These are phyloP conservation scores for Jatropha podagrica DNA, from an alignment of 441 rosid genomes.

Conservation along the genomic window DNA sequence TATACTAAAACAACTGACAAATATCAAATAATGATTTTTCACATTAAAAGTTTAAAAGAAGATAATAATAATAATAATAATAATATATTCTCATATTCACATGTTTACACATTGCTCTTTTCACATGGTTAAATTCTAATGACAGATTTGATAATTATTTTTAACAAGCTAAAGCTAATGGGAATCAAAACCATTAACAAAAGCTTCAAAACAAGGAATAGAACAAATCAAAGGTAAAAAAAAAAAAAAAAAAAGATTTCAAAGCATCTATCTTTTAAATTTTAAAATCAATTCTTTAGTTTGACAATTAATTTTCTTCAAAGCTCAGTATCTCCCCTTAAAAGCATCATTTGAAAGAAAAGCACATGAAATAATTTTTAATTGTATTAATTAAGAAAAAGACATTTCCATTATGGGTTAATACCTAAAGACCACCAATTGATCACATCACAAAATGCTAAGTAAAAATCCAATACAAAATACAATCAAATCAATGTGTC, in stretches of 20 bases:
- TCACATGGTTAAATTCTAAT: conserved; percentile 1
- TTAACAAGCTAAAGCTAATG: not conserved
- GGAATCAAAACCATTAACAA: not conserved
- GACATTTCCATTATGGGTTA: not conserved
- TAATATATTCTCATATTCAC: not conserved
- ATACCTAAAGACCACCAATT: conserved; percentile 6
- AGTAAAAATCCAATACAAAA: not conserved
- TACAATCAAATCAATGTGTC: not conserved
- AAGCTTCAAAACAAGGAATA: conserved; percentile 7
- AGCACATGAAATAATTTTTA: not conserved
- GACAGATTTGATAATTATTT: not conserved
- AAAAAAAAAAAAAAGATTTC: not conserved
- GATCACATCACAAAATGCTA: not conserved
- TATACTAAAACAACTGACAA: too few species aligned
- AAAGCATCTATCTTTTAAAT: not conserved
- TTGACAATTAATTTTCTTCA: not conserved
- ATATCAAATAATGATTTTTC: not conserved
- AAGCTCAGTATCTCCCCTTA: not conserved
- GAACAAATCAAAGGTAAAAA: conserved; percentile 14
- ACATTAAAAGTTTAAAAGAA: not conserved
- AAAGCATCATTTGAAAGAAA: not conserved
- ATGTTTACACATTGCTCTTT: not conserved
- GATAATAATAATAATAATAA: not conserved
- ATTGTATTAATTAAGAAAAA: not conserved
- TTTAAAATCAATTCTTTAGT: not conserved